Base-by-base conservation (phyloP, 495 filamentous ascomycete genomes). In the Penicillium coffeae region DNA sequence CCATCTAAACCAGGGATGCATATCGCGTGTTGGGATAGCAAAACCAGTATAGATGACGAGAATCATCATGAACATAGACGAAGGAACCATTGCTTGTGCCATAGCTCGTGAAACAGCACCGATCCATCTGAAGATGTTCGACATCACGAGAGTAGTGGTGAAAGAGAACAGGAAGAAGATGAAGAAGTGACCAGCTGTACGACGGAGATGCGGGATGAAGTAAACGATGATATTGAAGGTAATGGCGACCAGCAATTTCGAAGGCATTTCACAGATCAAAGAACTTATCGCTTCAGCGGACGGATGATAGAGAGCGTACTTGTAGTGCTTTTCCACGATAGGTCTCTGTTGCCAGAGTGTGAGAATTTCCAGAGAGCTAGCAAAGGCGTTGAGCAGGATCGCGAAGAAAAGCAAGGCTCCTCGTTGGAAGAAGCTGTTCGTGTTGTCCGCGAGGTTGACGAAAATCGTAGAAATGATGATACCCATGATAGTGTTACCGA, bases 241-340 rank as follows among this genome's bases (percentile, higher is more conserved):
- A 22, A 80, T 65, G 0, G 76, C 71, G 13, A 77, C 75, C 16
- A 73, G 10, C 3, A 79, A 51, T 50, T 83, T 84, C 39, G 76
- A 72, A 0, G 91, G 91, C 55, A 95, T 56, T 56, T 95, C 91
- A 48, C 79, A 83, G 16, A 95, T 68, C 80, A 91, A 89, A 10
- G 85, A 89, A 2, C 90, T 81, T 42, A 94, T 75, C 2, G 90
- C 88, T 71, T 96, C 91, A 12, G 90, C 84, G 3, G 87, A 89
- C 0, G 90, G 88, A 60, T 95, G 91, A 56, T 96, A 95, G 16
- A 96, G 73, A n/a, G 91, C 91, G 61, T 95, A 96, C 50, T 85
- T 83, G 44, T 73, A 70, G 57, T 96, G 91, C 60, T 96, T 96
- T 59, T 96, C 90, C 46, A 96, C 89, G 57, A 96, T 95, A 1